These are phyloP conservation scores for Neurospora sp. DNA, from an alignment of 495 filamentous ascomycete species.

Conservation along the genomic window DNA sequence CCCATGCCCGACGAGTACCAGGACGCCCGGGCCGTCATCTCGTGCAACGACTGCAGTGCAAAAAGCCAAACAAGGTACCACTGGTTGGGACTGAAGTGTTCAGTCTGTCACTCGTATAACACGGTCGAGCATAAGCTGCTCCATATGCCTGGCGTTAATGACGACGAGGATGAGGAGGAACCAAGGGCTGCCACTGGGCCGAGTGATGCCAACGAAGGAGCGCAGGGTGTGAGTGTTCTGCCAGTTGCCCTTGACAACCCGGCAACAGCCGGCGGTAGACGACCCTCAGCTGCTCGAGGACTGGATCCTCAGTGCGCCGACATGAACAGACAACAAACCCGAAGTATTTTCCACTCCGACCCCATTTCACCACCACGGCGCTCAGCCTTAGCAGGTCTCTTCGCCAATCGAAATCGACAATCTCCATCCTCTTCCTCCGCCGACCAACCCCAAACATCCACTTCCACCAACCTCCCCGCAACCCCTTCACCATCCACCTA, in stretches of 20 bases:
- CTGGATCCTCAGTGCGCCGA: background rate
- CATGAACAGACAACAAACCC: background rate
- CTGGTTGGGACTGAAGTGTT: slow-evolving; percentile 90
- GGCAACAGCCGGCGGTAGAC: background rate
- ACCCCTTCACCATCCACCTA: background rate
- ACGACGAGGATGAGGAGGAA: slow-evolving; percentile 1
- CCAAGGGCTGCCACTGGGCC: slow-evolving; percentile 18
- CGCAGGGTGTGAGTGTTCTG: background rate
- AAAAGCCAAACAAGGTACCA: slow-evolving; percentile 82
- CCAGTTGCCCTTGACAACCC: background rate
- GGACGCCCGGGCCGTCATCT: slow-evolving; percentile 69
- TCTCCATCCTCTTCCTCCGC: background rate
- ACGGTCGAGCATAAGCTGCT: slow-evolving; percentile 61
- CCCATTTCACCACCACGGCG: background rate
- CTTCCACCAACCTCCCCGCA: background rate
- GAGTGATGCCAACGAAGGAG: slow-evolving; percentile 17
- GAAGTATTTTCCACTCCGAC: background rate
- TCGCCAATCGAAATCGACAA: background rate
- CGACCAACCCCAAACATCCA: background rate
- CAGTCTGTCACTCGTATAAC: slow-evolving; percentile 75
- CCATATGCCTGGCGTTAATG: slow-evolving; percentile 16
- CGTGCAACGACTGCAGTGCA: slow-evolving; percentile 89
- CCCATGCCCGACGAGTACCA: slow-evolving; percentile 83
- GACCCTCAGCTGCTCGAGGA: background rate
- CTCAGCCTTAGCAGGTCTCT: background rate